Base-by-base conservation (phyloP, 2,329 filamentous ascomycete genomes). In the Fonsecaea monophora region DNA sequence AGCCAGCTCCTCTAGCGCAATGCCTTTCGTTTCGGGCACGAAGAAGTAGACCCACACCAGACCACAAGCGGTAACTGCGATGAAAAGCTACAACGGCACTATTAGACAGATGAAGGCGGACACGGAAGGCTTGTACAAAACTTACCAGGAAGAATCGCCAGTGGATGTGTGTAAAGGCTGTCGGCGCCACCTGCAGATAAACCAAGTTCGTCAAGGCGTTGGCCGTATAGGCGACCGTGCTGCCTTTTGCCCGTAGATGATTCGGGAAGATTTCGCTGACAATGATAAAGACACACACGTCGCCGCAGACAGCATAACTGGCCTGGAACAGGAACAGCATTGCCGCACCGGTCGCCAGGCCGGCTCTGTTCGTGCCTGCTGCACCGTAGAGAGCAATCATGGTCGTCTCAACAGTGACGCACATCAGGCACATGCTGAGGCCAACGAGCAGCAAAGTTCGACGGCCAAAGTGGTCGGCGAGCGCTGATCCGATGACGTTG, bases 251-350 rank as follows among this genome's bases (percentile, higher is more conserved):
- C 4, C 64, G 59, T 2, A 66, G 40, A 50, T 66, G 59, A 25
- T 48, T 66, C 9, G 64, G 64, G 53, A 66, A 66, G 7, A 66
- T 37, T 21, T 67, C 65, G 18, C 32, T 57, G 60, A 56, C 62
- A 40, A 59, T 59, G 18, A 58, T 45, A 13, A 58, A 45, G 6
- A 55, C 60, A 13, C 37, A 42, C 9, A 67, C 54, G n/a, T 64
- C 60, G 3, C 62, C 54, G 42, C 65, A 60, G 12, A 59, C 37
- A 1, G 35, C 38, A 42, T 67, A 64, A 34, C 63, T 38, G 32
- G 53, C 53, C 13, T 59, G 38, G 60, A 64, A 67, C 15, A 67
- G 4, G 45, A 63, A 67, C 10, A 94, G 94, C 82, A 95, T 94
- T 68, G 91, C 87, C 10, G 66, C 53, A 38, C 53, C 45, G n/a